Evolutionary conservation across 306 rosid genomes (phyloP).

Genomic region (Sicyos baderoa): DNA sequence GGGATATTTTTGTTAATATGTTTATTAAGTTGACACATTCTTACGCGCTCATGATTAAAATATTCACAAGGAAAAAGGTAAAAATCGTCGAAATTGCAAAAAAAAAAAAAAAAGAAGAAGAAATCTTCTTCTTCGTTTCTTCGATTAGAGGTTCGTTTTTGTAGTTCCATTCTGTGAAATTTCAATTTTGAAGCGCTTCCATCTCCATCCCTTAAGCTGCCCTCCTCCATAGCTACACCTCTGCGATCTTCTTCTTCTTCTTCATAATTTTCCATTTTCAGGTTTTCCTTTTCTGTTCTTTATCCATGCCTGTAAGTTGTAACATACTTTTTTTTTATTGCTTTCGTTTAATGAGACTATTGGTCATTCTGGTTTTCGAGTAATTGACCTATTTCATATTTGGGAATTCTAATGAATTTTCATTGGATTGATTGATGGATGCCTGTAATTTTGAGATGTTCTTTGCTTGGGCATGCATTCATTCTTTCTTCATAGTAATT

Average conservation of each 20-base stretch:
- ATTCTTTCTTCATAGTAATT: too few species aligned
- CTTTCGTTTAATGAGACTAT: neutral
- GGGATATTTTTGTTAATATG: too few species aligned
- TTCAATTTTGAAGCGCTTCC: neutral
- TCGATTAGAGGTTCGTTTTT: too few species aligned
- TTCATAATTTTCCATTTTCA: too few species aligned
- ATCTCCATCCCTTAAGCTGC: slow-evolving; percentile 1
- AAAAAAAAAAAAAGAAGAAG: neutral
- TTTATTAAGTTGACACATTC: too few species aligned
- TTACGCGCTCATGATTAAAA: too few species aligned
- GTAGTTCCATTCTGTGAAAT: too few species aligned
- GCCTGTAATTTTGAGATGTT: too few species aligned
- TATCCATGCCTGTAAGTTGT: neutral
- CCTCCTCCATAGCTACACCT: slow-evolving; percentile 14
- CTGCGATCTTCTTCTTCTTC: neutral
- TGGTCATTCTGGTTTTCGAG: neutral
- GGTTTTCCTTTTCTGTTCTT: neutral
- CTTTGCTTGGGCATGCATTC: too few species aligned
- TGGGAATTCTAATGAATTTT: neutral
- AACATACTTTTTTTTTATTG: neutral
- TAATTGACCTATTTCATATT: neutral
- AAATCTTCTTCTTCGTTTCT: neutral
- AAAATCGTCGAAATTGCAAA: neutral
- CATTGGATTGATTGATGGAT: too few species aligned
- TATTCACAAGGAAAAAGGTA: too few species aligned